Evolutionary conservation across 345 rosid genomes (phyloP).

Genomic region (Microcos paniculata): DNA sequence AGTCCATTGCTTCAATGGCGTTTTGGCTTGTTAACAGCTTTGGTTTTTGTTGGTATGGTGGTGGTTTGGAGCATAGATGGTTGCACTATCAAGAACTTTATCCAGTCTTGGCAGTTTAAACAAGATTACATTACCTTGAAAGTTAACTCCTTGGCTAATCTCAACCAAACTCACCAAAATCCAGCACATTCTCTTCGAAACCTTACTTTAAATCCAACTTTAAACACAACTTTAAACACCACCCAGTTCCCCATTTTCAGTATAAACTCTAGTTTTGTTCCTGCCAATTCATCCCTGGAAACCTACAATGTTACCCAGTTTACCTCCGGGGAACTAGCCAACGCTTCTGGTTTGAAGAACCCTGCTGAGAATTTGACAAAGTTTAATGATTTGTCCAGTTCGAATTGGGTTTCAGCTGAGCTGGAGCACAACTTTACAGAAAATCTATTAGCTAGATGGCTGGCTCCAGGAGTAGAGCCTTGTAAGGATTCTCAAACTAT

Average conservation of each 20-base stretch:
- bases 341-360: not conserved
- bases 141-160: constrained; percentile 8
- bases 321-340: not conserved
- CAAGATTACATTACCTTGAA: constrained; percentile 26
- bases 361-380: not conserved
- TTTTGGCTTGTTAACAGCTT: constrained; percentile 56
- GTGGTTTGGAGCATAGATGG: constrained; percentile 78
- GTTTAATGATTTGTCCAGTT: not conserved
- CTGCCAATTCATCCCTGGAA: constrained; percentile 12
- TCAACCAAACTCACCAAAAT: not conserved
- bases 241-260: constrained; percentile 5
- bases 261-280: constrained; percentile 8
- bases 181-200: constrained; percentile 3
- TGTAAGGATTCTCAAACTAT: constrained; percentile 61
- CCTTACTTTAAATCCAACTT: not conserved
- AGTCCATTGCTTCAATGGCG: constrained; percentile 65
- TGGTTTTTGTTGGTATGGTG: constrained; percentile 58
- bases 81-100: constrained; percentile 44
- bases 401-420: constrained; percentile 53
- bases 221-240: constrained; percentile 9
- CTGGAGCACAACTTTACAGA: constrained; percentile 48
- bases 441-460: constrained; percentile 56
- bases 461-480: constrained; percentile 61
- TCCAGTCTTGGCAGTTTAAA: constrained; percentile 58
- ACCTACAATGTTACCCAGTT: not conserved